These are phyloP conservation scores for Saccharomycopsis sp. DNA, from an alignment of 805 yeast genomes.

Conservation along the genomic window DNA sequence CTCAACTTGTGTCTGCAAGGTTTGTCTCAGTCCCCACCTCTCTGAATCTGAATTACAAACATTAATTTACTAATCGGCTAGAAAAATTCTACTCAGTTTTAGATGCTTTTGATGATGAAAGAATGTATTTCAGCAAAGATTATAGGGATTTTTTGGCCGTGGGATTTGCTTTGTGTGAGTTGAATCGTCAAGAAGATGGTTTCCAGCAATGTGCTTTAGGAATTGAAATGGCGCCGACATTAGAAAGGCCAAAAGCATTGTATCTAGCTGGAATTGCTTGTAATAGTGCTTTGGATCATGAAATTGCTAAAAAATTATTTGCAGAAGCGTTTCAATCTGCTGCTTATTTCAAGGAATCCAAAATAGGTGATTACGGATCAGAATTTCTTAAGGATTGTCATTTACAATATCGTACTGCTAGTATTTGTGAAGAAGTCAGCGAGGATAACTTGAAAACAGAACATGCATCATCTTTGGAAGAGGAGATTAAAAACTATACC, in stretches of 20 bases:
- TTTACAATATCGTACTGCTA: no score
- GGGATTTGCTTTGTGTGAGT: slow-evolving; percentile 6
- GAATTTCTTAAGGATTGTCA: neutral
- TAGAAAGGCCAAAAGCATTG: slow-evolving; percentile 1
- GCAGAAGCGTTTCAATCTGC: neutral
- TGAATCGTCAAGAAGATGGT: slow-evolving; percentile 5
- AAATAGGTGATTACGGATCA: neutral
- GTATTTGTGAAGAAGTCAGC: no score
- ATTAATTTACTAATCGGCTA: no score
- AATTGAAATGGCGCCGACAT: slow-evolving; percentile 8
- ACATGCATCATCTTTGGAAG: no score
- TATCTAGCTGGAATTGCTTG: neutral
- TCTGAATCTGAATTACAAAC: no score
- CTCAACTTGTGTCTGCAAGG: no score
- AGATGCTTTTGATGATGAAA: slow-evolving; percentile 2
- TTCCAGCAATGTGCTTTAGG: slow-evolving; percentile 11
- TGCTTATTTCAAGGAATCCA: neutral
- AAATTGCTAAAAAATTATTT: neutral
- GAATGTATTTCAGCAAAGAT: slow-evolving; percentile 6
- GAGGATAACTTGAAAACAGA: no score
- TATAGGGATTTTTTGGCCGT: slow-evolving; percentile 7
- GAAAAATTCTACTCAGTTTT: no score
- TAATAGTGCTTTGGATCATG: neutral
- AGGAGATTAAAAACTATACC: neutral
- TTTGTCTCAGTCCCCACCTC: no score